Evolutionary conservation across 495 filamentous ascomycete genomes (phyloP).

Genomic region (Daldinia childiae): DNA sequence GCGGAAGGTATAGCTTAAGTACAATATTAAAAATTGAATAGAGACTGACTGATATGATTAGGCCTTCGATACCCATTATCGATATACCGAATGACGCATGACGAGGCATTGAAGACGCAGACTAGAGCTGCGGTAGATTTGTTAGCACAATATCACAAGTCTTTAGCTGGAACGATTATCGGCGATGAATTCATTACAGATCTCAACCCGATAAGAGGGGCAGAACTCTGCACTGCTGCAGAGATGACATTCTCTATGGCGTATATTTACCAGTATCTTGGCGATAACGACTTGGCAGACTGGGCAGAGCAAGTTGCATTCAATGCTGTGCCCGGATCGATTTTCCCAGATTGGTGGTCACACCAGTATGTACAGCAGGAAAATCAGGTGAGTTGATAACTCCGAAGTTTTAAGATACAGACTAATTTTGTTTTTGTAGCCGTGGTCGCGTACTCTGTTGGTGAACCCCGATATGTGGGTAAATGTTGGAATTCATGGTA

Average conservation of each 20-base stretch:
- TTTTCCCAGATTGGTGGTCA: conserved; percentile 68
- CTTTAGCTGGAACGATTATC: conserved; percentile 48
- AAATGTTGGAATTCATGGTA: conserved; percentile 56
- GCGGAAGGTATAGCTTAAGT: conserved; percentile 41
- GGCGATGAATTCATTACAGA: conserved; percentile 47
- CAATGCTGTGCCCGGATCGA: conserved; percentile 66
- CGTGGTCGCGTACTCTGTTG: conserved; percentile 53
- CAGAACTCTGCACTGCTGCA: conserved; percentile 49
- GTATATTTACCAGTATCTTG: conserved; percentile 52
- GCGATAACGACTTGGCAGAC: conserved; percentile 65
- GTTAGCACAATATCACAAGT: conserved; percentile 44
- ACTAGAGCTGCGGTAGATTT: conserved; percentile 46
- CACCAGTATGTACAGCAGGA: conserved; percentile 68
- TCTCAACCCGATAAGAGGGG: conserved; percentile 44
- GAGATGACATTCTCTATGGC: conserved; percentile 49
- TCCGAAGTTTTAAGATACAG: conserved; percentile 19
- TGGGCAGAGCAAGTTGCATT: conserved; percentile 66
- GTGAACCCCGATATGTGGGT: conserved; percentile 58
- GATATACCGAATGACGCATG: conserved; percentile 47
- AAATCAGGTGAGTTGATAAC: conserved; percentile 58
- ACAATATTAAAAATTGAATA: conserved; percentile 4
- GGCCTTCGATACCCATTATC: conserved; percentile 44
- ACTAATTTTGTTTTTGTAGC: conserved; percentile 36
- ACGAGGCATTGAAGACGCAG: conserved; percentile 43
- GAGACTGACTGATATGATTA: conserved; percentile 28